A percentile compares a stretch with the other conserved stretches of the same genome.
Evolutionary conservation across 2,329 filamentous ascomycete genomes (phyloP).

Genomic region (Fusarium anguioides): DNA sequence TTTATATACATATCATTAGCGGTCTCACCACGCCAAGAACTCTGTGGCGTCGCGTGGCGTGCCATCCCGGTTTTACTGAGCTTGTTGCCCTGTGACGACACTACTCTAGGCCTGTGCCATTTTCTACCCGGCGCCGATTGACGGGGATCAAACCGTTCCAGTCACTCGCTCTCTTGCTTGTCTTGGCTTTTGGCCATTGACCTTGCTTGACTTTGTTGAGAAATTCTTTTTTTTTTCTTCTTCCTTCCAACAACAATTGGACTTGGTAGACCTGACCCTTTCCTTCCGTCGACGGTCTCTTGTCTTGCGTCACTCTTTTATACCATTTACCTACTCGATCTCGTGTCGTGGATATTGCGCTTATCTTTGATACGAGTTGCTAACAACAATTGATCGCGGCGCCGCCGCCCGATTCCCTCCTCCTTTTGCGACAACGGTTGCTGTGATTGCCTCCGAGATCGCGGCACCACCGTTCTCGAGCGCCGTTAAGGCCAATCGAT

Average conservation of each 20-base stretch:
- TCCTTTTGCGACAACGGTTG: slow-evolving; percentile 28
- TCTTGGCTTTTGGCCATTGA: too few species aligned
- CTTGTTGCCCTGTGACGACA: slow-evolving; percentile 46
- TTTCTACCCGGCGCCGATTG: slow-evolving; percentile 25
- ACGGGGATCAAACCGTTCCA: slow-evolving; percentile 21
- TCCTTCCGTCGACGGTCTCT: neutral
- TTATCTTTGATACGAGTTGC: slow-evolving; percentile 15
- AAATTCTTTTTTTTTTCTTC: slow-evolving; percentile 22
- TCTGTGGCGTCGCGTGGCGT: slow-evolving; percentile 41
- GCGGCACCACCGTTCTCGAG: slow-evolving; percentile 19
- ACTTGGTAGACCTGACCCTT: slow-evolving; percentile 1
- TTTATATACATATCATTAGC: neutral
- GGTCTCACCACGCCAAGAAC: slow-evolving; percentile 25
- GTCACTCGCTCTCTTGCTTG: slow-evolving; percentile 5
- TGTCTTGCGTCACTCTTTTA: slow-evolving; percentile 10
- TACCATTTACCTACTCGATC: neutral
- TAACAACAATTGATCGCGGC: slow-evolving; percentile 39
- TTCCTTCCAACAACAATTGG: slow-evolving; percentile 9
- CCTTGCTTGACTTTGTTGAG: slow-evolving; percentile 24
- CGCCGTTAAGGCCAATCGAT: slow-evolving; percentile 10
- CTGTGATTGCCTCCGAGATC: slow-evolving; percentile 27
- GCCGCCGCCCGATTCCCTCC: slow-evolving; percentile 34
- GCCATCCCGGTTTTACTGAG: slow-evolving; percentile 25
- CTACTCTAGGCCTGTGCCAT: slow-evolving; percentile 39
- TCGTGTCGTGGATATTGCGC: slow-evolving; percentile 9